phyloP scores from a whole-genome alignment of 805 yeast genomes.

The Zygotorulaspora florentina region DNA sequence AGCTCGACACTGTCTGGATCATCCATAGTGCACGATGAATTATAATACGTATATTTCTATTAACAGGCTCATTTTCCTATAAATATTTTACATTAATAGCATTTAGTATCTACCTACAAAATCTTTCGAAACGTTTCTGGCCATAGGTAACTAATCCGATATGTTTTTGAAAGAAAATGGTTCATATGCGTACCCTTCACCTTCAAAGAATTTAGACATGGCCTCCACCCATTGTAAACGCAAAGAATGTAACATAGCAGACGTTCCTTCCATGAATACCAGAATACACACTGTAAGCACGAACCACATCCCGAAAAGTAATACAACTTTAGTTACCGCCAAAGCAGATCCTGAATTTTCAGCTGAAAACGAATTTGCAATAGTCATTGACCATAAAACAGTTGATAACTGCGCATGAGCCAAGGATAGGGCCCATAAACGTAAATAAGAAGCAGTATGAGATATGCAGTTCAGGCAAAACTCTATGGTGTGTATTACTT shows the following conservation, averaged over 20 bases:
- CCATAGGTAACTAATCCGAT: slow-evolving; percentile 5
- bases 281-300: slow-evolving; percentile 82
- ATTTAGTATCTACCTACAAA: neutral
- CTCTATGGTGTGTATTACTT: slow-evolving; percentile 95
- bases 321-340: slow-evolving; percentile 71
- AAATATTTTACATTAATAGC: slow-evolving; percentile 2
- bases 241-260: slow-evolving; percentile 98
- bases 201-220: slow-evolving; percentile 96
- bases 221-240: slow-evolving; percentile 99
- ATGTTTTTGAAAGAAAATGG: slow-evolving; percentile 68
- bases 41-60: slow-evolving; percentile 8
- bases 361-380: slow-evolving; percentile 66
- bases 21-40: slow-evolving; percentile 19
- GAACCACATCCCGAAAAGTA: slow-evolving; percentile 93
- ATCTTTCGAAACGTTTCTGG: neutral
- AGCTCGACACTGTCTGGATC: neutral
- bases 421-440: slow-evolving; percentile 94
- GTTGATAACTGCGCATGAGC: slow-evolving; percentile 95
- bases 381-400: slow-evolving; percentile 96
- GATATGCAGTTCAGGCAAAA: slow-evolving; percentile 95
- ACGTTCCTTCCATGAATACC: slow-evolving; percentile 97
- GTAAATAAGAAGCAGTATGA: slow-evolving; percentile 95
- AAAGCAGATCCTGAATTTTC: slow-evolving; percentile 44
- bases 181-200: slow-evolving; percentile 87
- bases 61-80: neutral